Evolutionary conservation across 2,329 filamentous ascomycete genomes (phyloP).

Genomic region (Fusarium pilosicola): DNA sequence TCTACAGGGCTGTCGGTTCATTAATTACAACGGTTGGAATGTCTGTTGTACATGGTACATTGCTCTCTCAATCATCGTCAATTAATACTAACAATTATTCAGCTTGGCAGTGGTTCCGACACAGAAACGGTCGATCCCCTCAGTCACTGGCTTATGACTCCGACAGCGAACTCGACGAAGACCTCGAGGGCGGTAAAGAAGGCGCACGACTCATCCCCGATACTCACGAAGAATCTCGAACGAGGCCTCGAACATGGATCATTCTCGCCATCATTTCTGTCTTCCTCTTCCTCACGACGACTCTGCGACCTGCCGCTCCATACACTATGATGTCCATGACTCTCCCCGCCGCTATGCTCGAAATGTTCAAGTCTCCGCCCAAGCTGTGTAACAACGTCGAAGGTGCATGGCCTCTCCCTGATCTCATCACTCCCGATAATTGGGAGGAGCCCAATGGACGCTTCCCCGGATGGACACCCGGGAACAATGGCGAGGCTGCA

Average conservation of each 20-base stretch:
- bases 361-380: conserved; percentile 37
- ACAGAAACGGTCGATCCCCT: conserved; percentile 7
- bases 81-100: neutral
- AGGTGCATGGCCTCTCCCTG: conserved; percentile 46
- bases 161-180: conserved; percentile 28
- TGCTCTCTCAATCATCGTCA: neutral
- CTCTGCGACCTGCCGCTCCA: conserved; percentile 43
- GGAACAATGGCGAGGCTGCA: conserved; percentile 35
- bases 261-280: neutral
- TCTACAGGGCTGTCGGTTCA: conserved; percentile 38
- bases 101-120: conserved; percentile 33
- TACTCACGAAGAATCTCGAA: conserved; percentile 4
- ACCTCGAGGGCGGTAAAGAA: conserved; percentile 28
- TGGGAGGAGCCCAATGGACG: conserved; percentile 42
- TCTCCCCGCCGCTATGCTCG: conserved; percentile 45
- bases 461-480: conserved; percentile 50
- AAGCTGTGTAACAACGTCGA: conserved; percentile 35
- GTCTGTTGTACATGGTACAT: conserved; percentile 38
- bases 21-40: conserved; percentile 34
- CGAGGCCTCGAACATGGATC: conserved; percentile 15
- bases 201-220: conserved; percentile 18
- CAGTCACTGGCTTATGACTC: conserved; percentile 24
- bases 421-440: conserved; percentile 36
- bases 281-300: conserved; percentile 29
- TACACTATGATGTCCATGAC: conserved; percentile 49